Base-by-base conservation (phyloP, 75 land plant genomes). In the Cryptomeria japonica region DNA sequence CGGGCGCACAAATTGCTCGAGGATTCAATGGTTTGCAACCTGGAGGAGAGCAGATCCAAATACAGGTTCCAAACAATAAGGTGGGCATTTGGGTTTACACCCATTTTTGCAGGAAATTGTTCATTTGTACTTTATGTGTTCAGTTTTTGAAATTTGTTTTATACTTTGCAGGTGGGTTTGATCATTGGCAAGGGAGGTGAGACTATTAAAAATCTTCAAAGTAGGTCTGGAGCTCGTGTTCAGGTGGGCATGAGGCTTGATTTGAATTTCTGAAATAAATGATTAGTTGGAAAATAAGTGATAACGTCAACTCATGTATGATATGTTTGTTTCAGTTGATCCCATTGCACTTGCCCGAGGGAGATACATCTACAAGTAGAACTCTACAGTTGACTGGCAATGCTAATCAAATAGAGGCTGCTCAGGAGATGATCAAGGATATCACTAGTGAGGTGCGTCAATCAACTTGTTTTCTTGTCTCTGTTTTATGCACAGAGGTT, bases 161-260 rank as follows among this genome's bases (percentile, higher is more conserved):
- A 84, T 86, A 56, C 82, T 88, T 44, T 41, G 38, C 91, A 98
- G 99, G 99, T 98, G 90, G 99, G 99, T 41, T 86, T 98, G 88
- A 91, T 98, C 15, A 98, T 98, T 91, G 99, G 99, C 34, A 93
- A 94, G 89, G 99, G 99, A 79, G 99, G 99, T 37, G 99, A 98
- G 90, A 98, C 99, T 1, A 98, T 98, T 12, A 98, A 96, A 88
- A 93, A 87, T 75, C 92, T 98, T 89, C 99, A 98, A 88, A 92
- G 93, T 44, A 91, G 87, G 41, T 90, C 99, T 88, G 99, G 99
- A 58, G 99, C 99, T 49, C 96, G 99, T 34, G 93, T 98, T 85
- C 99, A 98, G 99, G 99, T 98, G 36, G 82, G 82, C 42, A 79
- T 39, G 46, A 39, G 41, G 82, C 39, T 79, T 79, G 46, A 79